These are phyloP conservation scores for Nitzschia putrida DNA, from an alignment of 108 stramenopile species.

Conservation along the genomic window DNA sequence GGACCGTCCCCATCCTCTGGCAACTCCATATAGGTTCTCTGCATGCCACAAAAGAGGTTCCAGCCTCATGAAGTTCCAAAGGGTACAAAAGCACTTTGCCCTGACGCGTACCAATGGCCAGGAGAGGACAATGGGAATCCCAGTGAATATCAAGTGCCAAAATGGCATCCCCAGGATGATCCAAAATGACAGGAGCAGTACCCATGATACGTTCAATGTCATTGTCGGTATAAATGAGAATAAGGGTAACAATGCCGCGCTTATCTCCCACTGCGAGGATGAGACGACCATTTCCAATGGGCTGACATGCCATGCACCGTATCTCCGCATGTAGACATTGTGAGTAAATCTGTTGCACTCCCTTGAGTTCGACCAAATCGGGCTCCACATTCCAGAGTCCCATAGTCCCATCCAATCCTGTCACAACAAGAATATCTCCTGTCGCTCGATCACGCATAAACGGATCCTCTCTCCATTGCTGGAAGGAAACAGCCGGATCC, in stretches of 20 bases:
- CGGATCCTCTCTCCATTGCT: neutral
- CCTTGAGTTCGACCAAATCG: constrained; percentile 15
- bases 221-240: neutral
- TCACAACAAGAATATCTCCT: constrained; percentile 23
- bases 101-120: constrained; percentile 8
- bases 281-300: neutral
- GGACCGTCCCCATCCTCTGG: constrained; percentile 20
- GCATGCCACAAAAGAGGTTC: constrained; percentile 1
- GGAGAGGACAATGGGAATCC: neutral
- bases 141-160: constrained; percentile 12
- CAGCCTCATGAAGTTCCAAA: neutral
- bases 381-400: constrained; percentile 15
- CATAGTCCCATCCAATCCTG: constrained; percentile 27
- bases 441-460: neutral
- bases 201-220: neutral
- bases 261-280: constrained; percentile 29
- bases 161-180: constrained; percentile 3
- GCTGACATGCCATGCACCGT: constrained; percentile 17
- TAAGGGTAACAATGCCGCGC: constrained; percentile 15
- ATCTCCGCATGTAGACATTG: constrained; percentile 14
- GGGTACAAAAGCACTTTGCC: constrained; percentile 17
- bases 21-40: constrained; percentile 10
- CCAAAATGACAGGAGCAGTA: neutral
- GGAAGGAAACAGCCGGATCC: neutral
- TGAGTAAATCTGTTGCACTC: constrained; percentile 2